phyloP scores from a whole-genome alignment of 2,329 filamentous ascomycete genomes.

The Trichophyton simii region DNA sequence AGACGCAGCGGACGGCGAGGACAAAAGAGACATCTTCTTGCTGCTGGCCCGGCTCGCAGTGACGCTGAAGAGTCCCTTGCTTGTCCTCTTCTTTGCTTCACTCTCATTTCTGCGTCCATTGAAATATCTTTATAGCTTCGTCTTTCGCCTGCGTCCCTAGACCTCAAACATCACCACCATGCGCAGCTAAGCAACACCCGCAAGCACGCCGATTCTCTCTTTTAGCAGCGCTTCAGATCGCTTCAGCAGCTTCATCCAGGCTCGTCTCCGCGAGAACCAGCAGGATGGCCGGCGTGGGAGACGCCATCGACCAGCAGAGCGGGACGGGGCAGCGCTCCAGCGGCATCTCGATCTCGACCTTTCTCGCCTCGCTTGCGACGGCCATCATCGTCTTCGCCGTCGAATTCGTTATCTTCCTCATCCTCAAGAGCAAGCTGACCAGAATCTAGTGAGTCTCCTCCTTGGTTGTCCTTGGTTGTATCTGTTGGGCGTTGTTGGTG shows the following conservation, averaged over 20 bases:
- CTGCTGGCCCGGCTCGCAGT: too few species aligned
- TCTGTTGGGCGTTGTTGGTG: not conserved
- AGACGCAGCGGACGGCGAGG: not conserved
- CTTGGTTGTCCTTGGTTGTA: constrained; percentile 1
- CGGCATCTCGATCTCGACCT: constrained; percentile 36
- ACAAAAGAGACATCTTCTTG: too few species aligned
- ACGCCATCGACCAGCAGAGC: constrained; percentile 26
- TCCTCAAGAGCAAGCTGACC: constrained; percentile 64
- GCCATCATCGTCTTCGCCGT: constrained; percentile 52
- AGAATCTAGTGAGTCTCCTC: constrained; percentile 60
- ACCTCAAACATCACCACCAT: not conserved
- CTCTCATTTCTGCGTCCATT: not conserved
- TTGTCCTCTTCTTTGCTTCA: not conserved
- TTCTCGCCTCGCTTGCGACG: constrained; percentile 52
- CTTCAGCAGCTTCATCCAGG: too few species aligned
- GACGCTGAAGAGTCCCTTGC: not conserved
- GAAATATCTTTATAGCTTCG: not conserved
- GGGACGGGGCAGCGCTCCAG: constrained; percentile 24
- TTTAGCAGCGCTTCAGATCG: too few species aligned
- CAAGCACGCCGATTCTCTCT: not conserved
- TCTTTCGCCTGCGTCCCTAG: not conserved
- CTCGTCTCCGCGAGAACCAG: not conserved
- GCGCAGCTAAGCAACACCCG: not conserved
- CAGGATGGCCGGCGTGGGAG: constrained; percentile 17
- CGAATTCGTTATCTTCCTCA: constrained; percentile 55